Conservation (phyloP, 192 early-diverging fungal species). For the Gonapodya sp. region DNA sequence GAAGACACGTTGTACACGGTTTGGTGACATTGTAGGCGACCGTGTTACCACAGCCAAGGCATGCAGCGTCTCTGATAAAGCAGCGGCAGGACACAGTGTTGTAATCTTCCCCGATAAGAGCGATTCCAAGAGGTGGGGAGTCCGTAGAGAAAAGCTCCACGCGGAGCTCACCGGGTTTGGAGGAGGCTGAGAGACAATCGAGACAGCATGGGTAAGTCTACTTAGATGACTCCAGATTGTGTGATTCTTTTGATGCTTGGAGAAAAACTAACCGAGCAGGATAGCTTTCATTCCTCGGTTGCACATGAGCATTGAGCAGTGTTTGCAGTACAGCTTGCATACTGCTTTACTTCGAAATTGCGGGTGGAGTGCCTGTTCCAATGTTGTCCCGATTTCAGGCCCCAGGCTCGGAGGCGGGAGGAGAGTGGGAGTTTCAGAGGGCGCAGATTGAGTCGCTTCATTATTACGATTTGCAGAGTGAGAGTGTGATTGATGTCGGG, state of each 20-base stretch:
- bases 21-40: slow-evolving; percentile 74
- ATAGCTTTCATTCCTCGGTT: slow-evolving; percentile 64
- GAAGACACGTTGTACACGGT: slow-evolving; percentile 77
- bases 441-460: too few relatives aligned
- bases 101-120: slow-evolving; percentile 59
- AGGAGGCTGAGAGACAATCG: background rate
- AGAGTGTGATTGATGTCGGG: too few relatives aligned
- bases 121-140: slow-evolving; percentile 53
- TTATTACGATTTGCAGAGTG: too few relatives aligned
- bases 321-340: slow-evolving; percentile 52
- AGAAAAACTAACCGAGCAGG: slow-evolving; percentile 24
- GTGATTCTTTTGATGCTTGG: too few relatives aligned
- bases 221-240: too few relatives aligned
- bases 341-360: slow-evolving; percentile 49
- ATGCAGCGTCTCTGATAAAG: slow-evolving; percentile 62
- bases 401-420: background rate
- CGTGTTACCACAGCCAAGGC: slow-evolving; percentile 59
- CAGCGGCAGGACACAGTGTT: slow-evolving; percentile 59
- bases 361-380: slow-evolving; percentile 23
- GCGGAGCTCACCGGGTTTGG: slow-evolving; percentile 40
- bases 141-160: slow-evolving; percentile 70
- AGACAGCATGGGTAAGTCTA: too few relatives aligned
- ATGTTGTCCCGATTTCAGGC: background rate
- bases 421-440: background rate
- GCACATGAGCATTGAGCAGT: slow-evolving; percentile 54